Evolutionary conservation across 345 rosid species (phyloP), one percentile per base, ranked within the genome.

Genomic region (Gossypioides kirkii): DNA sequence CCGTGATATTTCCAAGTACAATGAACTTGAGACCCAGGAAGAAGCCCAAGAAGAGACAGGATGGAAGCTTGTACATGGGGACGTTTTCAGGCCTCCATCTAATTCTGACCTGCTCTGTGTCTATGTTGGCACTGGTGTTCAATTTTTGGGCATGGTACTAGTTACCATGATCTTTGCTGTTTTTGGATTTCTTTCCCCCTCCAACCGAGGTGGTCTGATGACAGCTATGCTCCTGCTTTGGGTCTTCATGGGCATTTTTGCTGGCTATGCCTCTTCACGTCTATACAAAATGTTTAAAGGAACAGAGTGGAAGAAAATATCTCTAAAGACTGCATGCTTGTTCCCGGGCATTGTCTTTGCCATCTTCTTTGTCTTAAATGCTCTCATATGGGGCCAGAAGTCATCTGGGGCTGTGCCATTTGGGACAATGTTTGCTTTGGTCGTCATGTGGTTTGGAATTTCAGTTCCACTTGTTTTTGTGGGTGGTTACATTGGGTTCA

Each of bases 31-130:
- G 82, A 90, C 95, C 45, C 95, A 85, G 60, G 95, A 90, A 77
- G 95, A 90, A 85, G 95, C 95, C 74, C 94, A 87, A 79, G 94
- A 89, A 80, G 94, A 89, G 86, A 89, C 94, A 45, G 95, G 94
- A 23, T 89, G 94, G 94, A 89, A 89, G 73, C 94, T 87, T 25
- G 90, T 89, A 42, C 94, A 90, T 60, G 92, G 95, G 0, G 95
- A 90, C 78, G 95, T 86, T 65, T 90, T 90, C 82, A 86, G 95
- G 77, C 85, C 91, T n/a, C 95, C 95, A 53, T 18, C 82, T 55
- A 84, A 56, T 56, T 56, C 61, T 56, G 61, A 56, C 23, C 61
- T 56, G 61, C 61, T 56, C 4, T 56, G 61, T 56, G 61, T 56
- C 61, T 56, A 56, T 56, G 61, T 56, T 23, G 61, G 61, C 32